Evolutionary conservation across 2,329 filamentous ascomycete species (phyloP), one percentile per base, ranked within the genome.

Genomic region (Fusarium metavorans): DNA sequence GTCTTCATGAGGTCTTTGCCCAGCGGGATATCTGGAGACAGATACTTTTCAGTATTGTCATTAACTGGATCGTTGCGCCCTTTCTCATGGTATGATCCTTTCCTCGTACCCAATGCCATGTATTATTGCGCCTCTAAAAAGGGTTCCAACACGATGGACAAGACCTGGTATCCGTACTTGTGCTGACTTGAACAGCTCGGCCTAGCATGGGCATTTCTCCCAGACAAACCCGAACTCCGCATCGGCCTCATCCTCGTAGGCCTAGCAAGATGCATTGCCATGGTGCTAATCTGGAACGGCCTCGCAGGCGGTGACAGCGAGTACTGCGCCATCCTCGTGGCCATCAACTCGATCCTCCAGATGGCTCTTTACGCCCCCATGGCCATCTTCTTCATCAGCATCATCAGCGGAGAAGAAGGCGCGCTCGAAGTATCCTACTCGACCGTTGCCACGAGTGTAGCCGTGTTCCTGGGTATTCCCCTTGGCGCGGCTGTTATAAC

Each of bases 51-150:
- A 95, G 93, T 67, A 82, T 97, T 5, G 74, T 95, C 5, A 81
- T 95, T 32, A 97, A 97, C 80, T 97, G 94, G 94, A 89, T 97
- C 35, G 80, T 97, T 16, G 94, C 94, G 0, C 95, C 94, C 0
- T 87, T 97, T 1, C 84, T 97, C 30, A 97, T 97, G 94, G 92
- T 94, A 77, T 75, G 82, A 73, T 9, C 11, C 1, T 14, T 8
- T 2, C 11, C 18, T 11, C 5, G 3, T 16, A 14, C 6, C 14
- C 10, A 30, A 39, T 20, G 16, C 8, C 16, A 10, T 1, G 4
- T n/a, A 39, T 4, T 9, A 39, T 39, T 3, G 7, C 4, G 37
- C 37, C 37, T 39, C 8, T 8, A n/a, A 39, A 39, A 5, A 39
- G 37, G 37, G 37, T 4, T 10, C n/a, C 35, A 37, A 37, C 14